Percentiles rank a stretch among this genome's conserved stretches.
phyloP scores from a whole-genome alignment of 345 rosid species.

The Brassica juncea region DNA sequence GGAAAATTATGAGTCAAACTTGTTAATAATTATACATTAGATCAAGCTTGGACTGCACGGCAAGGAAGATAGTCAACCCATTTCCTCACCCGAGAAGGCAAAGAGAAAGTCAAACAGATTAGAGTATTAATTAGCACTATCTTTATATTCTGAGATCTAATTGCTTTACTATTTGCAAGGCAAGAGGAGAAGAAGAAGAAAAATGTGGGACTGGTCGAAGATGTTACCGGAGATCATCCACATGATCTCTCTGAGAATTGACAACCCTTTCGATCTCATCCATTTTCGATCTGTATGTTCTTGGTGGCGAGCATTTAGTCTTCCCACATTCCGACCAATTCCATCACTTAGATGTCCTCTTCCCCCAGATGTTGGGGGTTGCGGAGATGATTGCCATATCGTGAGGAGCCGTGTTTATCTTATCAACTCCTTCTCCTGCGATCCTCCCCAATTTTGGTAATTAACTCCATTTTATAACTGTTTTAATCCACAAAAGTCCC shows the following conservation, averaged over 20 bases:
- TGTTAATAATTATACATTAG: background rate
- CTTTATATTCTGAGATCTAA: background rate
- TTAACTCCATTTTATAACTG: background rate
- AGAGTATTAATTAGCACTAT: background rate
- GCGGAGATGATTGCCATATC: background rate
- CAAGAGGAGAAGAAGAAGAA: conserved; percentile 3
- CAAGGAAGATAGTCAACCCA: background rate
- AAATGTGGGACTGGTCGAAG: conserved; percentile 36
- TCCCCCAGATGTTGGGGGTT: background rate
- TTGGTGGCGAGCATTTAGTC: background rate
- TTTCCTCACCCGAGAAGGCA: background rate
- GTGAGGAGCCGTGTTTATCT: background rate
- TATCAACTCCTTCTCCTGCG: background rate
- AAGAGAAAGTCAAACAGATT: background rate
- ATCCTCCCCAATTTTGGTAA: background rate
- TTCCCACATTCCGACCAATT: background rate
- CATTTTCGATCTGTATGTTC: background rate
- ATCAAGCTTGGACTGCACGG: background rate
- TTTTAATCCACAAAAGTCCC: background rate
- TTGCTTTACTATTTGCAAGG: background rate
- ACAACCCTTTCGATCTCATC: no score
- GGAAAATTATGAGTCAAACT: background rate
- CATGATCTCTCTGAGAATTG: no score
- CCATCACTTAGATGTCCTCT: background rate
- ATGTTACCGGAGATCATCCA: conserved; percentile 32